Percentiles rank a stretch among this genome's conserved stretches.
phyloP scores from a whole-genome alignment of 2,329 filamentous ascomycete genomes.

The Neofusicoccum cordaticola region DNA sequence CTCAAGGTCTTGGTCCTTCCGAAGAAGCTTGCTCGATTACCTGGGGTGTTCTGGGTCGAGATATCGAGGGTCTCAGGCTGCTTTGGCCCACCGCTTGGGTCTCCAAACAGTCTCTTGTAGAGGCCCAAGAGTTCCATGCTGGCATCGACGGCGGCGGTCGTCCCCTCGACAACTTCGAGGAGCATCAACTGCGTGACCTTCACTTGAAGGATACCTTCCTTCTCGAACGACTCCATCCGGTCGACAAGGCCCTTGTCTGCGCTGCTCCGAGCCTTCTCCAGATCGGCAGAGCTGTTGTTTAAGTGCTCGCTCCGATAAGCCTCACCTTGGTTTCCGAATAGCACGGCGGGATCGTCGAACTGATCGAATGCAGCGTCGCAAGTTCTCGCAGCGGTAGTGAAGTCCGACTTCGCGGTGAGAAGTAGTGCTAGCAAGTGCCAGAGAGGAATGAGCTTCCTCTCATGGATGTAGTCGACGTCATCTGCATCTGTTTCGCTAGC shows the following conservation, averaged over 20 bases:
- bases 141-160: constrained; percentile 81
- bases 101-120: constrained; percentile 77
- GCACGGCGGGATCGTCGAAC: constrained; percentile 67
- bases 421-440: constrained; percentile 91
- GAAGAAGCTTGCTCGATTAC: constrained; percentile 57
- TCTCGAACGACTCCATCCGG: constrained; percentile 79
- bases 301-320: constrained; percentile 65
- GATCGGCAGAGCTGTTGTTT: constrained; percentile 47
- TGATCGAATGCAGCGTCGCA: constrained; percentile 92
- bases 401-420: constrained; percentile 83
- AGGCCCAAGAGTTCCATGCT: constrained; percentile 80
- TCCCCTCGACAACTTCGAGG: constrained; percentile 77
- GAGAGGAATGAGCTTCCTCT: constrained; percentile 68
- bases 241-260: constrained; percentile 59
- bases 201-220: constrained; percentile 83
- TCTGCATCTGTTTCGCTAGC: constrained; percentile 24
- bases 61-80: constrained; percentile 21
- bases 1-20: constrained; percentile 43
- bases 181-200: constrained; percentile 92
- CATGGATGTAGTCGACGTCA: constrained; percentile 43
- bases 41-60: constrained; percentile 27
- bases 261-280: constrained; percentile 28
- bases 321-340: constrained; percentile 62
- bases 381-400: constrained; percentile 71
- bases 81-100: constrained; percentile 40